Conservation (phyloP, 176 grass and related monocot genomes). For the Hyparrhenia diplandra region DNA sequence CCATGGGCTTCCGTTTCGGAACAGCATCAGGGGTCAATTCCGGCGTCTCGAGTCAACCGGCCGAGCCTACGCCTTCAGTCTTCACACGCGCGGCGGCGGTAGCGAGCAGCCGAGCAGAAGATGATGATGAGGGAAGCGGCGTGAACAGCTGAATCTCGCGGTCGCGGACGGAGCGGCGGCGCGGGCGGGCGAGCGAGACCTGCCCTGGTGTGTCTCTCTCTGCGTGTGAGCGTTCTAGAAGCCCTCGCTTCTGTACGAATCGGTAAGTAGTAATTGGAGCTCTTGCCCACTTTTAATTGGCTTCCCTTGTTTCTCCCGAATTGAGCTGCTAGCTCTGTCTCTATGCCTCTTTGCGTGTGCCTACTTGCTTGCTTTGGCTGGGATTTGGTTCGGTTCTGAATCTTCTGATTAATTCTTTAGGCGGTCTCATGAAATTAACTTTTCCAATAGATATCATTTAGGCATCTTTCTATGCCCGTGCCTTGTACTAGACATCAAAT, state of each 20-base stretch:
- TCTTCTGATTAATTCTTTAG: background rate
- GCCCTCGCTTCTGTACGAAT: background rate
- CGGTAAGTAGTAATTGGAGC: too few relatives aligned
- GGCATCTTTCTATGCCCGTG: background rate
- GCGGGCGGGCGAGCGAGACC: background rate
- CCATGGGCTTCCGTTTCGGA: background rate
- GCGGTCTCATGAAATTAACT: background rate
- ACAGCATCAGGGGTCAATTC: slow-evolving; percentile 17
- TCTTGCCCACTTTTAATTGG: too few relatives aligned
- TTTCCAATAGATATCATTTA: background rate
- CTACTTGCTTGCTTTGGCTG: background rate
- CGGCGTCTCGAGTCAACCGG: slow-evolving; percentile 25
- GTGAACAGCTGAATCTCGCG: background rate
- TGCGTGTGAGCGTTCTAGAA: background rate
- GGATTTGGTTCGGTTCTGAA: too few relatives aligned
- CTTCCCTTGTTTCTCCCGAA: background rate
- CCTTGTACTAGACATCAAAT: background rate
- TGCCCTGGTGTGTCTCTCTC: background rate
- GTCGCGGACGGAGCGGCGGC: background rate
- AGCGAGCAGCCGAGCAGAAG: background rate
- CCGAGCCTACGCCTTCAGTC: slow-evolving; percentile 14
- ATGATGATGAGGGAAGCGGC: background rate
- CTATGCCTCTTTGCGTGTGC: too few relatives aligned
- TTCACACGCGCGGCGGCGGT: background rate
- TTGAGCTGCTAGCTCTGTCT: background rate